A percentile compares a stretch with the other conserved stretches of the same genome.
phyloP scores from a whole-genome alignment of 306 rosid species.

The Gleditsia sinensis region DNA sequence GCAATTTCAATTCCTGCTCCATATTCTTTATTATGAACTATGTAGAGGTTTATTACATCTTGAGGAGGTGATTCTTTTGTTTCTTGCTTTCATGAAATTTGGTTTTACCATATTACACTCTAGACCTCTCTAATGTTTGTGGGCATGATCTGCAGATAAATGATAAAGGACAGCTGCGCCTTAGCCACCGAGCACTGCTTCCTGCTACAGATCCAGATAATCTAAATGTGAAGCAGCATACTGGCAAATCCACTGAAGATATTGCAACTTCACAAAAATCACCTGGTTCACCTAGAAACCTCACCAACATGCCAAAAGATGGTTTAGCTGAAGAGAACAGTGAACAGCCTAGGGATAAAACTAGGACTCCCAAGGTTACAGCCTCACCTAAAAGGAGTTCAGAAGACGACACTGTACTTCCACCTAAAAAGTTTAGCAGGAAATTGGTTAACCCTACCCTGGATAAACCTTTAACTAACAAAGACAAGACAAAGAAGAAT shows the following conservation, averaged over 20 bases:
- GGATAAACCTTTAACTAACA: constrained; percentile 46
- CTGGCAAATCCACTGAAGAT: constrained; percentile 47
- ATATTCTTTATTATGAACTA: constrained; percentile 8
- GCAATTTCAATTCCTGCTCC: neutral
- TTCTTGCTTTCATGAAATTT: constrained; percentile 21
- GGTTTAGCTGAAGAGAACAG: constrained; percentile 46
- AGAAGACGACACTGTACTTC: constrained; percentile 47
- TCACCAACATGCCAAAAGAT: too few relatives aligned
- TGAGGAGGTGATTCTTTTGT: neutral
- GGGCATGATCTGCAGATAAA: constrained; percentile 63
- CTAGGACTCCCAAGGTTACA: constrained; percentile 38
- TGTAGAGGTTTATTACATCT: neutral
- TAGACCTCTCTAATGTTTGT: constrained; percentile 25
- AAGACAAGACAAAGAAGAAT: constrained; percentile 59
- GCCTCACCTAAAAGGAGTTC: constrained; percentile 45
- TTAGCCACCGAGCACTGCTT: constrained; percentile 83
- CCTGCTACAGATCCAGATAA: constrained; percentile 62
- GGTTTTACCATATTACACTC: constrained; percentile 6
- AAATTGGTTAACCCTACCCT: constrained; percentile 51
- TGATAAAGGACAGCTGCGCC: constrained; percentile 95
- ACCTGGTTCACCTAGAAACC: too few relatives aligned
- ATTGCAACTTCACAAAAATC: too few relatives aligned
- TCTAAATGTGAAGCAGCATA: constrained; percentile 45
- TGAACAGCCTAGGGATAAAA: constrained; percentile 43
- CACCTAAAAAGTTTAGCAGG: constrained; percentile 65